A percentile compares a stretch with the other conserved stretches of the same genome.
Conservation (phyloP, 495 filamentous ascomycete species). For the Penicillium verhagenii region DNA sequence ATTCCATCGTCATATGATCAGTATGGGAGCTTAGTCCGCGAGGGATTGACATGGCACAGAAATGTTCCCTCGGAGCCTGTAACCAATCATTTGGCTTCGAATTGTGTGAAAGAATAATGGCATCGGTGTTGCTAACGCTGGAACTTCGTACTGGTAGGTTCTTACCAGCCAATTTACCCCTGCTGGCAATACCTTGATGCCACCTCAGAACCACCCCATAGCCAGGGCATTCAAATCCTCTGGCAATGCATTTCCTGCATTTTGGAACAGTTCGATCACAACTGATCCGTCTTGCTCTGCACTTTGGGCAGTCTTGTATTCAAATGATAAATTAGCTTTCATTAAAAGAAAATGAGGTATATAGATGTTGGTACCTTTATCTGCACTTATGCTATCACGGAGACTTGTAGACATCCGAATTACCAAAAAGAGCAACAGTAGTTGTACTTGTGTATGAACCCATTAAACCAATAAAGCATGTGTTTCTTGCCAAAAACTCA, state of each 20-base stretch:
- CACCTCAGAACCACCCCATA: conserved; percentile 11
- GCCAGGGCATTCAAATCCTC: conserved; percentile 10
- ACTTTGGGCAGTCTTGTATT: conserved; percentile 14
- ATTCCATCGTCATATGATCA: neutral
- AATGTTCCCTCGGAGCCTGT: neutral
- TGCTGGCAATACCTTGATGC: conserved; percentile 13
- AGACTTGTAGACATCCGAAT: neutral
- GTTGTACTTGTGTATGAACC: neutral
- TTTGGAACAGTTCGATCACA: conserved; percentile 12
- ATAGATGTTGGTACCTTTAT: conserved; percentile 3
- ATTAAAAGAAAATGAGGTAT: neutral
- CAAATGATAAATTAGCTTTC: neutral
- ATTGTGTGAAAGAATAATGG: neutral
- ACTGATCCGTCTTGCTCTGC: conserved; percentile 8
- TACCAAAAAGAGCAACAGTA: neutral
- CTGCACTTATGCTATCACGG: neutral
- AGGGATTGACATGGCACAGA: neutral
- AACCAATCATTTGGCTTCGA: neutral
- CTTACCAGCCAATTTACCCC: conserved; percentile 8
- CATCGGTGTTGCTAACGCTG: neutral
- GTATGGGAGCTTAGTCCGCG: neutral
- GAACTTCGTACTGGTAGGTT: neutral
- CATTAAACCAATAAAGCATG: neutral
- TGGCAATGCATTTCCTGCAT: conserved; percentile 12
- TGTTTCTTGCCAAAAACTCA: neutral